A percentile compares a stretch with the other conserved stretches of the same genome.
These are phyloP conservation scores for Psidium guajava DNA, from an alignment of 345 rosid species.

Conservation along the genomic window DNA sequence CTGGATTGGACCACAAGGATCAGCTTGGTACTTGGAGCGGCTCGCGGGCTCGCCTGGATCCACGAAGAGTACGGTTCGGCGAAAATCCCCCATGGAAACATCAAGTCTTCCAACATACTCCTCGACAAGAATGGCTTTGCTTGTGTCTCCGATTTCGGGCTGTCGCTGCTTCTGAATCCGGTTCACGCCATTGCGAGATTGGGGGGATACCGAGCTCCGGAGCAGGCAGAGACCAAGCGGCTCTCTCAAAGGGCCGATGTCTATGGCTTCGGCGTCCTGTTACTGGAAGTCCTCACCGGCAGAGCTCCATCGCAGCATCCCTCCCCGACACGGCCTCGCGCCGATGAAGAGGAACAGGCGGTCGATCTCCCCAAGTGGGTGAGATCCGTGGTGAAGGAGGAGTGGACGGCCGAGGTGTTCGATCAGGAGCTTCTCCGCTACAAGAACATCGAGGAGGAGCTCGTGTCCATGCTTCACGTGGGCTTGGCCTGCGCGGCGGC, in stretches of 20 bases:
- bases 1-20: conserved; percentile 98
- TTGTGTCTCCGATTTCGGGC: conserved; percentile 75
- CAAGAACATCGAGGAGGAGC: conserved; percentile 88
- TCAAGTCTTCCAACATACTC: conserved; percentile 70
- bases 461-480: conserved; percentile 85
- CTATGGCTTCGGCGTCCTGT: conserved; percentile 75
- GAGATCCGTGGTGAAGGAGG: conserved; percentile 87
- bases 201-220: conserved; percentile 96
- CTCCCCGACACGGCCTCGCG: conserved; percentile 53
- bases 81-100: conserved; percentile 78
- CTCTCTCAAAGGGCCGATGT: conserved; percentile 86
- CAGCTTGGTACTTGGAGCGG: conserved; percentile 77
- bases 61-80: conserved; percentile 57
- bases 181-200: conserved; percentile 75
- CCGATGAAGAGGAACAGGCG: conserved; percentile 43
- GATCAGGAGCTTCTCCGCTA: conserved; percentile 91
- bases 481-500: conserved; percentile 71
- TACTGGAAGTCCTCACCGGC: conserved; percentile 82
- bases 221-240: conserved; percentile 66
- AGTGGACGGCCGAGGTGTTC: conserved; percentile 97
- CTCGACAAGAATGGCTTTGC: conserved; percentile 88
- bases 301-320: conserved; percentile 65
- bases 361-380: conserved; percentile 93
- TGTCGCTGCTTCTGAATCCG: conserved; percentile 75
- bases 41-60: conserved; percentile 72